Evolutionary conservation across 2,329 filamentous ascomycete genomes (phyloP).

Genomic region (Aspergillus fumigatiaffinis): DNA sequence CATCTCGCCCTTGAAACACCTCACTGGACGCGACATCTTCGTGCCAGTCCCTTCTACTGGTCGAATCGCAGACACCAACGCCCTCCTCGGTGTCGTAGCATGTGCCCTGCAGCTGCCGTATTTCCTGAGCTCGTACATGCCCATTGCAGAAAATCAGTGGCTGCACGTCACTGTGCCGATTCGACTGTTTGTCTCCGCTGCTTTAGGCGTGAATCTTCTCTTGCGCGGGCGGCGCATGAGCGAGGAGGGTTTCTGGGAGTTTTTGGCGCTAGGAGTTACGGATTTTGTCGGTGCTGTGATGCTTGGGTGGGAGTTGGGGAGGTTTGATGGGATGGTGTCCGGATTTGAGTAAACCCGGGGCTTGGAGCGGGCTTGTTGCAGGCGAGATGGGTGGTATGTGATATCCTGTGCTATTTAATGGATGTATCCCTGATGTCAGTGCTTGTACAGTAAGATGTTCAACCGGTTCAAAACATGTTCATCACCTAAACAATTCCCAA

Average conservation of each 20-base stretch:
- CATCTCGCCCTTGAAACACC: background rate
- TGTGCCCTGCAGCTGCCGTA: slow-evolving; percentile 1
- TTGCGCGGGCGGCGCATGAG: slow-evolving; percentile 1
- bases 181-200: background rate
- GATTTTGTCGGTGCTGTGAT: slow-evolving; percentile 1
- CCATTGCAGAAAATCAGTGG: slow-evolving; percentile 2
- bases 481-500: too few relatives aligned
- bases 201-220: background rate
- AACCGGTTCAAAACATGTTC: background rate
- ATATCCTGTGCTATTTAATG: background rate
- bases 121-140: slow-evolving; percentile 5
- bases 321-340: background rate
- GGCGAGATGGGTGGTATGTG: too few relatives aligned
- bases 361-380: too few relatives aligned
- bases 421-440: background rate
- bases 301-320: background rate
- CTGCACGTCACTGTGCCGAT: background rate
- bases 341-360: background rate
- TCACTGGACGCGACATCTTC: background rate
- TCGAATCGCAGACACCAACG: slow-evolving; percentile 4
- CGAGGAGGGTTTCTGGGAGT: slow-evolving; percentile 4
- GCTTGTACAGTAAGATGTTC: background rate
- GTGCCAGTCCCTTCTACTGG: background rate
- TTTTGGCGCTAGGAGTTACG: background rate
- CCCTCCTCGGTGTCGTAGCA: background rate